These are phyloP conservation scores for Usnea hakonensis DNA, from an alignment of 495 filamentous ascomycete species.

Conservation along the genomic window DNA sequence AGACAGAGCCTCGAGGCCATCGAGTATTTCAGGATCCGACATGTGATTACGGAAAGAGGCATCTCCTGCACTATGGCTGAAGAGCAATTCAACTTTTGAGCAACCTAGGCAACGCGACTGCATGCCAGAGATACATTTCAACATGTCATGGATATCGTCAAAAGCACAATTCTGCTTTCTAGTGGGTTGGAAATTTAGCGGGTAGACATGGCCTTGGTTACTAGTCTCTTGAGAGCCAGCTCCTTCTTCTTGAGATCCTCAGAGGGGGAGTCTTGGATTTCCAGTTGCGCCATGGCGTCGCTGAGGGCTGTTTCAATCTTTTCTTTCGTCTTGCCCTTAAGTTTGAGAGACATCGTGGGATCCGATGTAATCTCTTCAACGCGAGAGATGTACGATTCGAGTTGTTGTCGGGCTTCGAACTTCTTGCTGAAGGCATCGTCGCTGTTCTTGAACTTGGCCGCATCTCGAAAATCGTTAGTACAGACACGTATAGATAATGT, in stretches of 20 bases:
- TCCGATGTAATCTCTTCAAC: conserved; percentile 98
- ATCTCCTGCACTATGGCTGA: conserved; percentile 3
- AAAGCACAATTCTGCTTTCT: not conserved
- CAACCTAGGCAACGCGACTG: not conserved
- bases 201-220: conserved; percentile 94
- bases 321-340: conserved; percentile 98
- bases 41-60: not conserved
- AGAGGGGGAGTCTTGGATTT: conserved; percentile 77
- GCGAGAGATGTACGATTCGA: conserved; percentile 97
- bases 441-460: conserved; percentile 96
- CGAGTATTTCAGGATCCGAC: not conserved
- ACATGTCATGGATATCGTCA: conserved; percentile 16
- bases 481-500: not conserved
- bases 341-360: conserved; percentile 88
- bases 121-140: not conserved
- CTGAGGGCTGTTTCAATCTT: conserved; percentile 93
- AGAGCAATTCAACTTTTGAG: conserved; percentile 10
- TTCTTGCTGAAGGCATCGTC: conserved; percentile 99
- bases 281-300: conserved; percentile 79
- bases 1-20: not conserved
- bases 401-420: conserved; percentile 96
- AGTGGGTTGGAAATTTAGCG: conserved; percentile 46
- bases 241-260: conserved; percentile 99
- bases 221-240: conserved; percentile 90
- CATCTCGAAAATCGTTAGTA: conserved; percentile 49